Percentiles rank a stretch among this genome's conserved stretches.
Evolutionary conservation across 768 basidiomycete genomes (phyloP).

Genomic region (Tylopilus rubrobrunneus): DNA sequence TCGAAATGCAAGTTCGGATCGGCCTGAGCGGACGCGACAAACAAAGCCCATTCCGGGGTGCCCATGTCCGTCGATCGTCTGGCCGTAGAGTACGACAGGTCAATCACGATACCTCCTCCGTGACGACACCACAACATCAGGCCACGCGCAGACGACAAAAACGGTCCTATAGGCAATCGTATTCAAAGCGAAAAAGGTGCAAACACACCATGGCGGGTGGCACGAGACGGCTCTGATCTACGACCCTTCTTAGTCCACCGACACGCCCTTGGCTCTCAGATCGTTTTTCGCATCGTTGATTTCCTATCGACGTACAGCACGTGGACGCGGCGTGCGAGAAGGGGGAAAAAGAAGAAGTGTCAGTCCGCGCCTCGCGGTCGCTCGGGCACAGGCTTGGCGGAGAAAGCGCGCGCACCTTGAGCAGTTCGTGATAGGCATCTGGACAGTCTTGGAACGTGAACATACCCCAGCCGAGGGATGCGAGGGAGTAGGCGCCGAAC

Average conservation of each 20-base stretch:
- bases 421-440: slow-evolving; percentile 70
- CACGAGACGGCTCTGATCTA: neutral
- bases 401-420: slow-evolving; percentile 37
- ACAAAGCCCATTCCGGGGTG: too few relatives aligned
- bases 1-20: too few relatives aligned
- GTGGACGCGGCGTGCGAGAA: neutral
- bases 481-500: slow-evolving; percentile 76
- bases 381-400: neutral
- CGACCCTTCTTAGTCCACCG: slow-evolving; percentile 46
- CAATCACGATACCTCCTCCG: too few relatives aligned
- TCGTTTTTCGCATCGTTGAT: slow-evolving; percentile 56
- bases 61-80: too few relatives aligned
- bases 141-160: too few relatives aligned
- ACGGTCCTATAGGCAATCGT: too few relatives aligned
- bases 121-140: too few relatives aligned
- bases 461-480: slow-evolving; percentile 72
- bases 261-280: slow-evolving; percentile 54
- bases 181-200: too few relatives aligned
- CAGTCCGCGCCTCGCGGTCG: neutral
- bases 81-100: too few relatives aligned
- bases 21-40: too few relatives aligned
- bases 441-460: slow-evolving; percentile 74
- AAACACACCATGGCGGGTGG: too few relatives aligned
- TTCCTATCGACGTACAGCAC: slow-evolving; percentile 39
- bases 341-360: too few relatives aligned